A percentile compares a stretch with the other conserved stretches of the same genome.
Evolutionary conservation across 1,139 yeast genomes (phyloP).

Genomic region (Geotrichum europaeum): DNA sequence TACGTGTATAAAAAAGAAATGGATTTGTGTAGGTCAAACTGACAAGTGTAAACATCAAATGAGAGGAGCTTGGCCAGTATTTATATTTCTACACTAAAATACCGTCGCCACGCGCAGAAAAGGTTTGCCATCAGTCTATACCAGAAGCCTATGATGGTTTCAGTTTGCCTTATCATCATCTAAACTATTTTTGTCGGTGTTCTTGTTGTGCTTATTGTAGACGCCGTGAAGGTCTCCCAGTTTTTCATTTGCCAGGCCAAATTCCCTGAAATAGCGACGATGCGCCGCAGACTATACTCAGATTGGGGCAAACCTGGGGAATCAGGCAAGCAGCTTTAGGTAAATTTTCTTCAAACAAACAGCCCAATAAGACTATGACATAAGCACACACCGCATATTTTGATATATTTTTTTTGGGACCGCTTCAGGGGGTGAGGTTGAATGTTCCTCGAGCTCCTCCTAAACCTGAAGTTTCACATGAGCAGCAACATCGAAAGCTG

Average conservation of each 20-base stretch:
- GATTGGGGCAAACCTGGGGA: neutral
- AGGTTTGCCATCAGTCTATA: neutral
- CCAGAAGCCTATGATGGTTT: neutral
- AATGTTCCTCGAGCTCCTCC: neutral
- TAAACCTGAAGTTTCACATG: neutral
- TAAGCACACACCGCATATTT: too few species aligned
- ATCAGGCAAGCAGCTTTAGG: neutral
- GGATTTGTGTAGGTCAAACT: too few species aligned
- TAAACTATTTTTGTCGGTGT: neutral
- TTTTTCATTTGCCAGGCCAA: neutral
- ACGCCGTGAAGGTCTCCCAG: neutral
- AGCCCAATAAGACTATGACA: too few species aligned
- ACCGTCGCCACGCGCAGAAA: neutral
- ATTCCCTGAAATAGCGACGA: neutral
- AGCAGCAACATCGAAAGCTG: neutral
- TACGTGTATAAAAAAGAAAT: too few species aligned
- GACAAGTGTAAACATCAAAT: too few species aligned
- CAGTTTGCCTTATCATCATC: neutral
- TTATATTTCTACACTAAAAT: too few species aligned
- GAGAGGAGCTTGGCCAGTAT: neutral
- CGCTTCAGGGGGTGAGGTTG: neutral
- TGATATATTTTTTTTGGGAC: too few species aligned
- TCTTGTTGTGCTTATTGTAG: neutral
- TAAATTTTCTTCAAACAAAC: too few species aligned
- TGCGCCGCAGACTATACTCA: neutral